Evolutionary conservation across 345 rosid genomes (phyloP), one percentile per base, ranked within the genome.

Genomic region (Adansonia digitata): DNA sequence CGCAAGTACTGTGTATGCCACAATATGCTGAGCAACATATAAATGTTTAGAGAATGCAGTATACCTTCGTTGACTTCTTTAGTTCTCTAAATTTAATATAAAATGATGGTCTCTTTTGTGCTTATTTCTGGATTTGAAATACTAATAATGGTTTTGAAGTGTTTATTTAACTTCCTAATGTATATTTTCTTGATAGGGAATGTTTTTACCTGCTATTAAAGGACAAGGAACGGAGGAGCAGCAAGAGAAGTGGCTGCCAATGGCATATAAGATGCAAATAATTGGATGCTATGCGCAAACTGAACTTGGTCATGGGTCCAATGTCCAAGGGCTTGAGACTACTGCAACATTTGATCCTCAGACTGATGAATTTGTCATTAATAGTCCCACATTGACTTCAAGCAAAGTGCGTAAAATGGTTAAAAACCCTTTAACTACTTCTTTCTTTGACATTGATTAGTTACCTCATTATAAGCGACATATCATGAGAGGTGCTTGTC

Each of bases 221-320:
- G 99, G 98, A 35, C 97, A 89, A 71, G 99, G 99, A 17, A 93
- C 97, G 4, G 98, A 90, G 13, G 97, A 93, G 89, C 98, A 95
- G 84, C 97, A 93, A 63, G 66, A 87, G 84, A 90, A 93, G 79
- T 95, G 98, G 99, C 80, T 95, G 77, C 83, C 98, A 5, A 80
- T 91, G 86, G 99, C 99, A 17, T 77, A 76, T 82, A 93, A 82
- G 88, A 90, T 95, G 98, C 92, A 95, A 83, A 95, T 95, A 77
- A 89, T 95, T 78, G 98, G 99, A 67, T 90, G 97, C 82, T 95
- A 95, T 88, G 98, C 97, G 29, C 99, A 95, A 71, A 95, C 99
- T 78, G 99, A 95, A 83, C 98, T 95, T 57, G 99, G 99, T 73
- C 99, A 95, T 80, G 99, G 99, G 77, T 95, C 99, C 43, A 95